Base-by-base conservation (phyloP, 306 rosid genomes). In the Rosa lucieae region DNA sequence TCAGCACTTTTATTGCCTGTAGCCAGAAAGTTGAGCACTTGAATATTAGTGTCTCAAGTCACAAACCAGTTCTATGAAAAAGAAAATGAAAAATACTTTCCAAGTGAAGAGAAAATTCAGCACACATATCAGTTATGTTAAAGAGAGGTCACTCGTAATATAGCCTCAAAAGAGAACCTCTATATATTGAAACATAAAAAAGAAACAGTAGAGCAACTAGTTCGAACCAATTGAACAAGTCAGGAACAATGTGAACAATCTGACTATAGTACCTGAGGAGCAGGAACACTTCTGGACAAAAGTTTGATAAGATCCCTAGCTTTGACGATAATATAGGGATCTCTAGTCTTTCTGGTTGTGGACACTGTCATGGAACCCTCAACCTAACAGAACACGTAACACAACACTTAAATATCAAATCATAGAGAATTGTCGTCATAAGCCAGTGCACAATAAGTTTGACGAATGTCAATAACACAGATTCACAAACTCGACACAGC, bases 281-380 rank as follows among this genome's bases (percentile, higher is more conserved):
- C 97, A 84, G 98, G 94, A 77, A 95, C 98, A 85, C 99, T 95
- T 72, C 99, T 88, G 1, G 99, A 89, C 29, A 95, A 88, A 80
- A 95, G 98, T 84, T 84, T 93, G 5, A 95, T 89, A 63, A 93
- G 98, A 89, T 95, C 97, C 79, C 97, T 89, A 51, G 99, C 96
- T 83, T 95, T 95, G 49, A 95, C 74, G 58, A 95, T 81, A 65
- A 95, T 93, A 82, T 80, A 95, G 0, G 99, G 99, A 43, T 95
- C 99, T 80, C 85, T 87, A 5, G 97, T 92, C 81, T 92, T 95
- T 77, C 89, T 86, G n/a, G 98, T 92, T 2, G 99, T 95, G 8
- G 98, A 85, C 56, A 95, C 99, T 8, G 94, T 92, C 98, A 95
- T 95, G 20, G 98, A 91, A 18, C 99, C 99, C 75, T 88, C 97